phyloP scores from a whole-genome alignment of 169 alveolate species.

The Plasmodium malariae region DNA sequence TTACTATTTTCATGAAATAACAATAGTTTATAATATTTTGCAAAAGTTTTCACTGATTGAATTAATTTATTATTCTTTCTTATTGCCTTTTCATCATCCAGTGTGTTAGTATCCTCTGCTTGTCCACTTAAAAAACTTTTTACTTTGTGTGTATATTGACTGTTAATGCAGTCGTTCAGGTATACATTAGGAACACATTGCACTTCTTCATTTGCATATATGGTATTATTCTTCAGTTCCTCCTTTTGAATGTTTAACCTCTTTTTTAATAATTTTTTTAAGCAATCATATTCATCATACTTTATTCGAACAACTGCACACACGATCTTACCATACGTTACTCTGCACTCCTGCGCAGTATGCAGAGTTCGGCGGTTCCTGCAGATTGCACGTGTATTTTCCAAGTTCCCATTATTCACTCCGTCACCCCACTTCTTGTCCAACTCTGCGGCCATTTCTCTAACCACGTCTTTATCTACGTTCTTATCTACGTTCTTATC shows the following conservation, averaged over 20 bases:
- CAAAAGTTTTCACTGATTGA: conserved; percentile 19
- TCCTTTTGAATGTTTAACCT: conserved; percentile 38
- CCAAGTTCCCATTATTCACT: not conserved
- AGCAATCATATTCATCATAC: conserved; percentile 55
- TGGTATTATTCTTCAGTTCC: conserved; percentile 16
- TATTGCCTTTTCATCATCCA: not conserved
- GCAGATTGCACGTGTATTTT: not conserved
- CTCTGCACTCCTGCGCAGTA: not conserved
- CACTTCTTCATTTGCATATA: conserved; percentile 44
- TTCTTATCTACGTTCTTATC: not conserved
- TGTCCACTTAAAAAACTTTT: conserved; percentile 15
- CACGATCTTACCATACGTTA: conserved; percentile 23
- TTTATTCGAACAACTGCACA: conserved; percentile 31
- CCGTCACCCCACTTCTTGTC: not conserved
- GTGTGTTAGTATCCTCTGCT: not conserved
- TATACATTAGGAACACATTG: conserved; percentile 34
- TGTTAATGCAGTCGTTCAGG: conserved; percentile 44
- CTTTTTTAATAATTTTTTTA: conserved; percentile 40
- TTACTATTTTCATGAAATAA: conserved; percentile 36
- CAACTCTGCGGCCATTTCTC: not conserved
- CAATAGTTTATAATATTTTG: conserved; percentile 46
- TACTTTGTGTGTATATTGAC: conserved; percentile 52
- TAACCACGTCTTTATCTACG: not conserved
- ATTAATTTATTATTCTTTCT: conserved; percentile 18
- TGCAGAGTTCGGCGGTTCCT: not conserved